phyloP scores from a whole-genome alignment of 2,329 filamentous ascomycete genomes.

The Ascochyta rabiei region DNA sequence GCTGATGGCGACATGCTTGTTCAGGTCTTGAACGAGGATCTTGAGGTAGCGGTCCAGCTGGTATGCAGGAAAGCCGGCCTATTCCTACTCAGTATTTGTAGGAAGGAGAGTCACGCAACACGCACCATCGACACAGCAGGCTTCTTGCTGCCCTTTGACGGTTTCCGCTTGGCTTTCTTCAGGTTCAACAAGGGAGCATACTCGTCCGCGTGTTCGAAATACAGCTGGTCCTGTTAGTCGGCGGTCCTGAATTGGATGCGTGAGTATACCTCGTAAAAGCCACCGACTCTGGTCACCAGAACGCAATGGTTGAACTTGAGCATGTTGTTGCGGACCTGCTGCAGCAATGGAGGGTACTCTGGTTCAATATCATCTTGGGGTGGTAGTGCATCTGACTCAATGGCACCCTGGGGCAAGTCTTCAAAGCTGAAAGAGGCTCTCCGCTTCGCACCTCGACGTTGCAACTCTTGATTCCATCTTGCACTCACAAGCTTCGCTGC shows the following conservation, averaged over 20 bases:
- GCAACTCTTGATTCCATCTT: conserved; percentile 24
- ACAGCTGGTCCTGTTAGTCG: conserved; percentile 61
- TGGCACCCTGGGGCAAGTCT: conserved; percentile 62
- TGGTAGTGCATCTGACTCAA: conserved; percentile 52
- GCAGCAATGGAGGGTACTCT: conserved; percentile 83
- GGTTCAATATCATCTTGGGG: conserved; percentile 56
- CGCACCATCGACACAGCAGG: conserved; percentile 78
- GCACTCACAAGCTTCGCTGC: conserved; percentile 6
- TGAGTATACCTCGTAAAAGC: conserved; percentile 79
- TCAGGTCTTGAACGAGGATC: conserved; percentile 86
- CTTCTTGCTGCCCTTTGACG: conserved; percentile 59
- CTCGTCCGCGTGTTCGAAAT: conserved; percentile 93
- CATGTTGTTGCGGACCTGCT: conserved; percentile 89
- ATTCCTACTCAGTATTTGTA: conserved; percentile 20
- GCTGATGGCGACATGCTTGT: conserved; percentile 89
- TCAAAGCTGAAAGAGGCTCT: conserved; percentile 43
- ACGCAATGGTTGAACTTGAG: conserved; percentile 89
- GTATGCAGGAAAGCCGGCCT: conserved; percentile 92
- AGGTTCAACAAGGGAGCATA: conserved; percentile 84
- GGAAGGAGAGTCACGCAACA: not conserved
- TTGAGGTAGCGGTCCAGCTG: conserved; percentile 94
- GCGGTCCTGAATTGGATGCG: not conserved
- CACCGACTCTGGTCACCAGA: conserved; percentile 86
- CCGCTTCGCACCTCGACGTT: conserved; percentile 50
- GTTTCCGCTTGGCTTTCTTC: conserved; percentile 82